phyloP scores from a whole-genome alignment of 192 early-diverging fungal species.

The Coemansia sp. region DNA sequence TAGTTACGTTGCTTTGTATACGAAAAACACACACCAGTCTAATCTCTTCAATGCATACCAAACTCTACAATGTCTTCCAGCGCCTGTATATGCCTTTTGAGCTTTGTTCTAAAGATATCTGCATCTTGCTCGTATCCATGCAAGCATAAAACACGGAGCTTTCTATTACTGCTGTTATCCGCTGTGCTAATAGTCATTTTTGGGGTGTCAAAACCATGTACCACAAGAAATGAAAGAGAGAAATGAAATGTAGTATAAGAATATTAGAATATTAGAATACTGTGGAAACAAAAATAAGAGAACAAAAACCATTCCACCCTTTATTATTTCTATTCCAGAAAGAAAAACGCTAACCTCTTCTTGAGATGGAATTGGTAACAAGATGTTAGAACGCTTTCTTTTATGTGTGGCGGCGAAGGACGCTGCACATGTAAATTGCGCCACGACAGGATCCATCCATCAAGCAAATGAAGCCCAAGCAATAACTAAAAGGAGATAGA shows the following conservation, averaged over 20 bases:
- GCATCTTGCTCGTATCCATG: constrained; percentile 55
- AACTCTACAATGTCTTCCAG: constrained; percentile 38
- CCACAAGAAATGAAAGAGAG: too few species aligned
- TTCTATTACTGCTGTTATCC: background rate
- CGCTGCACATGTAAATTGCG: constrained; percentile 1
- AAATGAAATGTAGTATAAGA: too few species aligned
- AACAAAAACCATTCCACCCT: too few species aligned
- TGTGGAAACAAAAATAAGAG: background rate
- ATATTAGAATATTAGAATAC: too few species aligned
- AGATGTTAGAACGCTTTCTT: too few species aligned
- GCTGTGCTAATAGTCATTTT: background rate
- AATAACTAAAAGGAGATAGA: background rate
- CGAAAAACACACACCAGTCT: too few species aligned
- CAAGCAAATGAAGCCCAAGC: background rate
- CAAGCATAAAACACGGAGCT: constrained; percentile 48
- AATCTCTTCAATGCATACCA: constrained; percentile 14
- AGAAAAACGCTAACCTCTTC: background rate
- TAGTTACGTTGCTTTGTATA: too few species aligned
- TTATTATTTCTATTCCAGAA: background rate
- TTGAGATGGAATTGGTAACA: too few species aligned
- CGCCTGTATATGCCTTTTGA: constrained; percentile 22
- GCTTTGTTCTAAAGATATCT: constrained; percentile 40
- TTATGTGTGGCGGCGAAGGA: too few species aligned
- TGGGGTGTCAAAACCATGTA: too few species aligned
- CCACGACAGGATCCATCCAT: background rate